Percentiles rank a stretch among this genome's conserved stretches.
These are phyloP conservation scores for Russula sp. DNA, from an alignment of 768 basidiomycete genomes.

Conservation along the genomic window DNA sequence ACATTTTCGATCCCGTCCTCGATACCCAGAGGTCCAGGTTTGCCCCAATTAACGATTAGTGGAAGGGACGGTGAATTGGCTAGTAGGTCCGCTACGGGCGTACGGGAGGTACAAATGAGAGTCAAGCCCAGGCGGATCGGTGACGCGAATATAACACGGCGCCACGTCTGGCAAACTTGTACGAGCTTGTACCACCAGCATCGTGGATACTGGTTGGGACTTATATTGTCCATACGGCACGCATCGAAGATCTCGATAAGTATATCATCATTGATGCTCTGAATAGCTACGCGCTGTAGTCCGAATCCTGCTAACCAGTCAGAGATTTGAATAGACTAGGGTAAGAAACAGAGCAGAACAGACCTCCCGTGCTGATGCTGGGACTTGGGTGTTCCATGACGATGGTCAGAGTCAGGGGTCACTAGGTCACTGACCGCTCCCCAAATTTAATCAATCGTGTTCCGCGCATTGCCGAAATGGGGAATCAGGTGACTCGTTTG, in stretches of 20 bases:
- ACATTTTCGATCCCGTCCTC: not conserved
- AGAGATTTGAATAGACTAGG: not conserved
- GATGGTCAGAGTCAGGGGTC: not conserved
- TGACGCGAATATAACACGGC: not conserved
- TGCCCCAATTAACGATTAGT: not conserved
- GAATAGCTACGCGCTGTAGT: not conserved
- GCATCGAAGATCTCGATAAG: slow-evolving; percentile 1
- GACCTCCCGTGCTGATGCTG: not conserved
- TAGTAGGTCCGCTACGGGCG: not conserved
- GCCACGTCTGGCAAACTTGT: not conserved
- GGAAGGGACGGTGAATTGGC: not conserved
- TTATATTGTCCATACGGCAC: not conserved
- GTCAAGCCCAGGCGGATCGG: not conserved
- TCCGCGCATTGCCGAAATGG: too few relatives aligned
- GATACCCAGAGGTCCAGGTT: not conserved
- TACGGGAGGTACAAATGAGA: not conserved
- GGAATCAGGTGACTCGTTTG: too few relatives aligned
- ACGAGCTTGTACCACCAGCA: not conserved
- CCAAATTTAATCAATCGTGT: too few relatives aligned
- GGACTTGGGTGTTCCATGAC: not conserved
- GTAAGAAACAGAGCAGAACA: not conserved
- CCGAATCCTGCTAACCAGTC: not conserved
- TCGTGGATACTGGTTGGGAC: not conserved
- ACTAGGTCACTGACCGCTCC: too few relatives aligned
- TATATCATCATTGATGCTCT: not conserved